Base-by-base conservation (phyloP, 208 protist genomes). In the Blechomonas ayalai region DNA sequence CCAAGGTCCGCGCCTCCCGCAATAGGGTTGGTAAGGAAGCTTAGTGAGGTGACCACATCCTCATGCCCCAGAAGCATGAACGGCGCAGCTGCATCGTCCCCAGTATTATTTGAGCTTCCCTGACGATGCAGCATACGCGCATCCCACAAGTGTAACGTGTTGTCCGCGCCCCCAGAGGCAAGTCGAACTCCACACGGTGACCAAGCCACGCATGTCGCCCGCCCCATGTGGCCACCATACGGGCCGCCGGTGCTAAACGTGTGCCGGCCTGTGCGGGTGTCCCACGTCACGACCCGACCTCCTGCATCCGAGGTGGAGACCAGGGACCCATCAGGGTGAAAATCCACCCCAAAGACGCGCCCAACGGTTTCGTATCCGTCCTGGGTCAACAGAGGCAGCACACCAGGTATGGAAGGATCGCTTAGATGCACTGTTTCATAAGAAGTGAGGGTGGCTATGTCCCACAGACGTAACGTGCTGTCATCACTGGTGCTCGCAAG, bases 251-350 rank as follows among this genome's bases (percentile, higher is more conserved):
- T 82, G 38, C 54, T 59, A 34, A 90, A 82, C 35, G 60, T 73
- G 36, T 65, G 46, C 42, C 44, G 46, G 19, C 85, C 85, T 20
- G 59, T 81, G 13, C 85, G 77, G 3, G 73, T 54, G 54, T 93
- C 85, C 73, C 73, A 90, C 31, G 64, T 67, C 7, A 84, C 70
- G 20, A 83, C 56, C 10, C 81, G 69, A 4, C 85, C 85, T 5
- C 75, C 77, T 2, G 46, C 67, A 46, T 93, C 85, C 27, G 59
- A 59, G 4, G 74, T 82, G 1, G 75, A 64, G 15, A 90, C 41
- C 27, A 93, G 61, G 28, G 77, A 66, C 15, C 77, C 77, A 53
- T 93, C 85, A 0, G 74, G 72, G 52, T 93, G 85, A 41, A 92
- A 92, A 3, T 52, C 41, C 4, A 92, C 54, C 34, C 66, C 72